Evolutionary conservation across 768 basidiomycete species (phyloP).

Genomic region (Rhodotorula graminis): DNA sequence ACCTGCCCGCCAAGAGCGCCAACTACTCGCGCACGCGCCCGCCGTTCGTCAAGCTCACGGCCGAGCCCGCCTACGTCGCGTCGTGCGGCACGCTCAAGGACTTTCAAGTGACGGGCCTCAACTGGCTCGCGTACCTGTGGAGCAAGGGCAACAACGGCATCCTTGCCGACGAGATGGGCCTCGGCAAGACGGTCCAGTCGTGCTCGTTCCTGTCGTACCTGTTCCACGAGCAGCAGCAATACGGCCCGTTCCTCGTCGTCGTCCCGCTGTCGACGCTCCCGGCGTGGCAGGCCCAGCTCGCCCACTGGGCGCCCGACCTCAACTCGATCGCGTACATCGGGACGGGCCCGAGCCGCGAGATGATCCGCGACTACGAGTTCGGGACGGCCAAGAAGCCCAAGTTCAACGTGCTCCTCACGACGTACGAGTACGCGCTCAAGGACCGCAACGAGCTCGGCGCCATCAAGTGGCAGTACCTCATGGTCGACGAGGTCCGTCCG

Average conservation of each 20-base stretch:
- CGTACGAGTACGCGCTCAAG: constrained; percentile 89
- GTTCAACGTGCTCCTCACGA: constrained; percentile 95
- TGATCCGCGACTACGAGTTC: constrained; percentile 89
- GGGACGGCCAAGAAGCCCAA: constrained; percentile 79
- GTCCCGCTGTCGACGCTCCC: constrained; percentile 97
- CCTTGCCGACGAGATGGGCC: constrained; percentile 98
- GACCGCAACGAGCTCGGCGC: constrained; percentile 81
- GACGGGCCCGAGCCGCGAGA: constrained; percentile 74
- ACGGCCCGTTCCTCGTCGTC: constrained; percentile 94
- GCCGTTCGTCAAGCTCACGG: constrained; percentile 70
- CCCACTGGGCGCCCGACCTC: constrained; percentile 88
- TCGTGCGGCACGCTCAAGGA: constrained; percentile 89
- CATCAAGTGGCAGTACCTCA: constrained; percentile 95
- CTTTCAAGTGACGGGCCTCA: constrained; percentile 94
- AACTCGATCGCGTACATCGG: constrained; percentile 97
- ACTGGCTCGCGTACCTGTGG: constrained; percentile 99
- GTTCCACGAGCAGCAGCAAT: constrained; percentile 84
- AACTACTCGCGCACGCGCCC: constrained; percentile 68
- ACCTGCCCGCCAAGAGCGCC: constrained; percentile 78
- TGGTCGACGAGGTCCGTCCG: constrained; percentile 79
- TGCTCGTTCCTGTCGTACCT: constrained; percentile 92
- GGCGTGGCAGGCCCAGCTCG: constrained; percentile 95
- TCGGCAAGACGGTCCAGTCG: constrained; percentile 96
- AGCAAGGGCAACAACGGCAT: constrained; percentile 92
- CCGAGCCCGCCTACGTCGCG: constrained; percentile 79